Evolutionary conservation across 176 grass and related monocot genomes (phyloP).

Genomic region (Aegilops tauschii): DNA sequence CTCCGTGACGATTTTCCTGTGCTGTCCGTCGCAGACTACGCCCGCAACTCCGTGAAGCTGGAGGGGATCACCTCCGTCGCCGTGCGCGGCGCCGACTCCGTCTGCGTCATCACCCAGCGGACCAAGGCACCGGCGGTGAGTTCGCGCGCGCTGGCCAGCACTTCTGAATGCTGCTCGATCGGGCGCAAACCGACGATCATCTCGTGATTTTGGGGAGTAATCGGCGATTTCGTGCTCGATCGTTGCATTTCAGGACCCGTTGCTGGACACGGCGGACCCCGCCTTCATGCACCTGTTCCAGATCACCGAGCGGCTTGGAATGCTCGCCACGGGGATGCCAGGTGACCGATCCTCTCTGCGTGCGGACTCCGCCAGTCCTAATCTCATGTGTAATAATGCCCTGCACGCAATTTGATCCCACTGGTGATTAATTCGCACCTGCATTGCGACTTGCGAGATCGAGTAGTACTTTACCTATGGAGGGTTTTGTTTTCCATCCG

Average conservation of each 20-base stretch:
- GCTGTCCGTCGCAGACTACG: constrained; percentile 42
- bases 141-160: neutral
- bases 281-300: constrained; percentile 38
- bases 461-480: neutral
- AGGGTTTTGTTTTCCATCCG: neutral
- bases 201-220: neutral
- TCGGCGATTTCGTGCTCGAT: neutral
- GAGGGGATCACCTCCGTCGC: constrained; percentile 62
- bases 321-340: constrained; percentile 52
- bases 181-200: neutral
- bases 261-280: constrained; percentile 37
- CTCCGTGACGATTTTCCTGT: neutral
- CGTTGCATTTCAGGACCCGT: constrained; percentile 41
- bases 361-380: neutral
- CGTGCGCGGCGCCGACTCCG: constrained; percentile 55
- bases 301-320: constrained; percentile 52
- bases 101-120: constrained; percentile 52
- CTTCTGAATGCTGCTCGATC: neutral
- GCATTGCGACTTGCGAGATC: neutral
- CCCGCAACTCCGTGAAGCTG: constrained; percentile 48
- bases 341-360: neutral
- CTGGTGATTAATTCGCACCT: neutral
- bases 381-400: neutral
- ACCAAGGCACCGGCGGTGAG: constrained; percentile 39
- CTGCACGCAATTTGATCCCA: neutral